phyloP scores from a whole-genome alignment of 1,284 basidiomycete genomes.

The Cystobasidiaceae sp. region DNA sequence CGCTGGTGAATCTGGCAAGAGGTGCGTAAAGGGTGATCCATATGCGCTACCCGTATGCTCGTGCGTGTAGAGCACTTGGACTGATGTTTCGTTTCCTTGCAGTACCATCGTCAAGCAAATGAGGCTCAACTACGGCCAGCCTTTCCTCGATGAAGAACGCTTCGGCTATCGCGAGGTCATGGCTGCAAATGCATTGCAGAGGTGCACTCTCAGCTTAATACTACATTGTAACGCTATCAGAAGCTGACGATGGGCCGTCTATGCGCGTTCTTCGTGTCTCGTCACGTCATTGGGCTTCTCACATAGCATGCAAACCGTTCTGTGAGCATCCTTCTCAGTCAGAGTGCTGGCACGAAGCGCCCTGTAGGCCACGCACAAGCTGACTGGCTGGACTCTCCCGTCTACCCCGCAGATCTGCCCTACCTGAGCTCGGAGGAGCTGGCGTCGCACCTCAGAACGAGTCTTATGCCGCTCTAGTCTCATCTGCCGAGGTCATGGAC shows the following conservation, averaged over 20 bases:
- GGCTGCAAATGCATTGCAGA: slow-evolving; percentile 29
- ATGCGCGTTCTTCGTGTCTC: too few species aligned
- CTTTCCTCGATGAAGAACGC: slow-evolving; percentile 25
- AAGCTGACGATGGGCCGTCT: too few species aligned
- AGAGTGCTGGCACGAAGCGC: too few species aligned
- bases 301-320: slow-evolving; percentile 16
- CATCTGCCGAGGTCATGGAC: slow-evolving; percentile 20
- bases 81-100: not conserved
- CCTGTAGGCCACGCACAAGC: too few species aligned
- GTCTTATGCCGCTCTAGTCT: slow-evolving; percentile 1
- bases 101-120: slow-evolving; percentile 33
- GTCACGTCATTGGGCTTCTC: too few species aligned
- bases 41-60: not conserved
- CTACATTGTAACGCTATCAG: too few species aligned
- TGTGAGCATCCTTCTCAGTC: slow-evolving; percentile 2
- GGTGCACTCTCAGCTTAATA: too few species aligned
- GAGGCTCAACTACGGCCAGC: slow-evolving; percentile 30
- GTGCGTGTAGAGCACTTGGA: too few species aligned
- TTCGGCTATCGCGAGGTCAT: slow-evolving; percentile 26
- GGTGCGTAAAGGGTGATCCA: not conserved
- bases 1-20: slow-evolving; percentile 26
- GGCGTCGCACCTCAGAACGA: not conserved
- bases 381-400: too few species aligned
- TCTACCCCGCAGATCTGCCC: too few species aligned
- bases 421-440: slow-evolving; percentile 1